These are phyloP conservation scores for Venturia nashicola DNA, from an alignment of 2,329 filamentous ascomycete genomes.

Conservation along the genomic window DNA sequence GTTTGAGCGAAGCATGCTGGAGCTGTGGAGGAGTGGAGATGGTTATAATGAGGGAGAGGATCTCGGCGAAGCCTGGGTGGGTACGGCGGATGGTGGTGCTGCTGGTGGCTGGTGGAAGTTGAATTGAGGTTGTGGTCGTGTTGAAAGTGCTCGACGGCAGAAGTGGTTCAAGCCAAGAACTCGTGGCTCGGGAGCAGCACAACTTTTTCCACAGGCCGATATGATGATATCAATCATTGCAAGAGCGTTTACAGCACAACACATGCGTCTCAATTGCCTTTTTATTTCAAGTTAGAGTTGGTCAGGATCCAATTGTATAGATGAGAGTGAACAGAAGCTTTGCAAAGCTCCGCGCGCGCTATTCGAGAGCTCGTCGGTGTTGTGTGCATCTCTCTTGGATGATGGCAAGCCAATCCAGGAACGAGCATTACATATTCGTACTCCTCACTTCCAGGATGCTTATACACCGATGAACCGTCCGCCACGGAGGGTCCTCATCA, in stretches of 20 bases:
- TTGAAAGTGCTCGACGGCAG: background rate
- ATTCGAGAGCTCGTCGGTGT: background rate
- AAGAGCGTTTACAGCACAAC: background rate
- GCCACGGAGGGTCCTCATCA: background rate
- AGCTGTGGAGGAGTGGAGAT: slow-evolving; percentile 1
- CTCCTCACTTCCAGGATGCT: background rate
- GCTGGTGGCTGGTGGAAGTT: background rate
- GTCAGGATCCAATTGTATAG: background rate
- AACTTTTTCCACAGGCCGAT: background rate
- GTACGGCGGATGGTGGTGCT: slow-evolving; percentile 14
- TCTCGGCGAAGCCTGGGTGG: slow-evolving; percentile 7
- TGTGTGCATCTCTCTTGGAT: background rate
- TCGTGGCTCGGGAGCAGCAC: background rate
- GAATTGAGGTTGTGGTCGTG: slow-evolving; percentile 2
- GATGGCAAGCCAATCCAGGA: background rate
- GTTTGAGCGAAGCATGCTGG: slow-evolving; percentile 26
- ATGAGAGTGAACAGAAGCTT: background rate
- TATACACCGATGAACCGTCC: background rate
- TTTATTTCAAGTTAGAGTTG: background rate
- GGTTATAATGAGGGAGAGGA: background rate
- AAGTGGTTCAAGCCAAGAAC: background rate
- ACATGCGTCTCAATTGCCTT: background rate
- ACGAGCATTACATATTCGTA: background rate
- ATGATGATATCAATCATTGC: background rate
- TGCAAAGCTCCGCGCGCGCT: background rate